Evolutionary conservation across 768 basidiomycete genomes (phyloP), one percentile per base, ranked within the genome.

Genomic region (Suillus sp.): DNA sequence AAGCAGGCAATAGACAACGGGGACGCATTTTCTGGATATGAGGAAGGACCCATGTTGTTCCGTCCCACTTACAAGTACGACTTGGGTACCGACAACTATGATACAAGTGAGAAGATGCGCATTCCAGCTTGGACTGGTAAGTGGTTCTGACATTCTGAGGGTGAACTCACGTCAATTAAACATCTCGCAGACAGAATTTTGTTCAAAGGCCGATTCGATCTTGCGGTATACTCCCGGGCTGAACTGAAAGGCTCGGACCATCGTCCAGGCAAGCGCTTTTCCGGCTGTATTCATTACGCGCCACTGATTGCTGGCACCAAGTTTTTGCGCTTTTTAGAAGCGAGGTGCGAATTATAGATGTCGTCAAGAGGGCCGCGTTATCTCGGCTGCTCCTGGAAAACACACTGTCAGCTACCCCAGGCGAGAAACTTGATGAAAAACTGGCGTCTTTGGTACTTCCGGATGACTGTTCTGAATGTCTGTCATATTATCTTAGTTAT

Each of bases 121-220:
- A 90, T 97, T 71, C 97, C 97, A 6, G 94, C 96, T 20, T 99
- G 96, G 96, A 99, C 96, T 69, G 95, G 95, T 95, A 62, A 64
- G 83, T 35, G 35, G 6, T 43, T 59, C 43, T 35, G 34, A 43
- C n/a, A 34, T 18, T 40, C 62, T 34, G 43, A 25, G 22, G 45
- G 30, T 56, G 4, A 4, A 35, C 38, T 30, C 45, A 65, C 64
- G 62, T 53, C 74, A 60, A 69, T n/a, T 16, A 50, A 58, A 55
- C 38, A 20, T 45, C 8, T 60, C 43, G n/a, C 70, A 95, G 97
- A 99, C 79, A 92, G 97, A n/a, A 87, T 99, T 9, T 73, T 99
- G 63, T 96, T 90, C 78, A 86, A 85, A 65, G 96, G 96, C 11
- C 78, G 80, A 38, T 80, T 98, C 30, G 89, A 94, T 65, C 80